phyloP scores from a whole-genome alignment of 805 yeast species.

The Ogataea paraovalis region DNA sequence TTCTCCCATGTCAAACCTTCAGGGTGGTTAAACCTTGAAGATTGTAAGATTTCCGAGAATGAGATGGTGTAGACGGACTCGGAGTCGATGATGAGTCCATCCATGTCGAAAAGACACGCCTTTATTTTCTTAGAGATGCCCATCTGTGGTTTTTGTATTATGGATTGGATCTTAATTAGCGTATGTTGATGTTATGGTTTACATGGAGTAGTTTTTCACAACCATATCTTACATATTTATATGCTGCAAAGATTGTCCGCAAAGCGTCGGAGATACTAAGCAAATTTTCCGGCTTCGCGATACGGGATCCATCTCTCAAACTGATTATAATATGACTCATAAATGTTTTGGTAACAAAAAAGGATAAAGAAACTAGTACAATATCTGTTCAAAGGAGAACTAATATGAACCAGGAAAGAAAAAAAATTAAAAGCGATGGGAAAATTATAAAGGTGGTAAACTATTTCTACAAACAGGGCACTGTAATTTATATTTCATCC shows the following conservation, averaged over 20 bases:
- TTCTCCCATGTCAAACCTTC: constrained; percentile 90
- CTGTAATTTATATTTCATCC: constrained; percentile 91
- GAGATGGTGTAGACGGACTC: constrained; percentile 89
- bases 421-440: too few species aligned
- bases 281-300: too few species aligned
- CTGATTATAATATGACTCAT: too few species aligned
- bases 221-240: too few species aligned
- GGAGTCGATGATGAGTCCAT: constrained; percentile 87
- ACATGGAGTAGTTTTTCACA: too few species aligned
- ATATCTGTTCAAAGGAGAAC: background rate
- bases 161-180: background rate
- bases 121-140: constrained; percentile 15
- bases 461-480: constrained; percentile 91
- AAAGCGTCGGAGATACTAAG: too few species aligned
- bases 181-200: too few species aligned
- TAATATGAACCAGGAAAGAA: background rate
- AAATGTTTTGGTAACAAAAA: too few species aligned
- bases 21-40: constrained; percentile 42
- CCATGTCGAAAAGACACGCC: constrained; percentile 66
- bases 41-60: constrained; percentile 57
- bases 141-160: background rate
- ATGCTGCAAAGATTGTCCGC: too few species aligned
- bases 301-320: too few species aligned
- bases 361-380: too few species aligned
- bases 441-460: constrained; percentile 74